These are phyloP conservation scores for Sphaerulina musiva DNA, from an alignment of 2,329 filamentous ascomycete species.

Conservation along the genomic window DNA sequence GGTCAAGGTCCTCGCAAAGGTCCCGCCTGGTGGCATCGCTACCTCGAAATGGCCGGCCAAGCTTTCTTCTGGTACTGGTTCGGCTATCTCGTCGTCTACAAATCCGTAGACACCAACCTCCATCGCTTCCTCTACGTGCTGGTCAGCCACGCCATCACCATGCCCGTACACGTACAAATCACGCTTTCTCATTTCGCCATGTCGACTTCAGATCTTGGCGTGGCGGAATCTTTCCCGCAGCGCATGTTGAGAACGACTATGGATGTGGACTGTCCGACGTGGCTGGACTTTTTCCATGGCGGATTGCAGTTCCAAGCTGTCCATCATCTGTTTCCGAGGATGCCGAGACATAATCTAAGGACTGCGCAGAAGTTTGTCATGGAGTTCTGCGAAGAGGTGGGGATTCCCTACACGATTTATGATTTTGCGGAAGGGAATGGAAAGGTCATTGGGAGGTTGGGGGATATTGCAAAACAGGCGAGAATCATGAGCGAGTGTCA, in stretches of 20 bases:
- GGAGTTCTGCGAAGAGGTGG: constrained; percentile 59
- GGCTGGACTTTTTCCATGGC: constrained; percentile 67
- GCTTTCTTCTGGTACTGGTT: constrained; percentile 61
- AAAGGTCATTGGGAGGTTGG: constrained; percentile 49
- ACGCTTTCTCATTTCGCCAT: constrained; percentile 68
- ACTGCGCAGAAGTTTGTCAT: constrained; percentile 53
- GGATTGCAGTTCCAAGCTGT: constrained; percentile 67
- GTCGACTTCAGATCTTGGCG: constrained; percentile 59
- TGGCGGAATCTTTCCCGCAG: constrained; percentile 61
- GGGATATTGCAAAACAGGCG: constrained; percentile 57
- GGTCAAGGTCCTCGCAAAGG: constrained; percentile 52
- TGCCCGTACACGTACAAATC: constrained; percentile 65
- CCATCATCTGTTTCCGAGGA: constrained; percentile 62
- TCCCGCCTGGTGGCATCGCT: constrained; percentile 61
- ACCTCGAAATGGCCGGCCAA: constrained; percentile 58
- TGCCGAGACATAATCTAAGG: constrained; percentile 63
- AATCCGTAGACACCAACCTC: constrained; percentile 52
- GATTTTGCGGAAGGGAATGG: constrained; percentile 59
- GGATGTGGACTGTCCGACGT: constrained; percentile 65
- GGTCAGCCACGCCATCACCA: constrained; percentile 58
- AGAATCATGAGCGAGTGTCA: constrained; percentile 53
- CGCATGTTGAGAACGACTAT: constrained; percentile 65
- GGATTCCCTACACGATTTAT: constrained; percentile 56
- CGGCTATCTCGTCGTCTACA: constrained; percentile 59
- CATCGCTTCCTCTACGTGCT: constrained; percentile 57